Evolutionary conservation across 345 rosid species (phyloP).

Genomic region (Abelmoschus esculentus): DNA sequence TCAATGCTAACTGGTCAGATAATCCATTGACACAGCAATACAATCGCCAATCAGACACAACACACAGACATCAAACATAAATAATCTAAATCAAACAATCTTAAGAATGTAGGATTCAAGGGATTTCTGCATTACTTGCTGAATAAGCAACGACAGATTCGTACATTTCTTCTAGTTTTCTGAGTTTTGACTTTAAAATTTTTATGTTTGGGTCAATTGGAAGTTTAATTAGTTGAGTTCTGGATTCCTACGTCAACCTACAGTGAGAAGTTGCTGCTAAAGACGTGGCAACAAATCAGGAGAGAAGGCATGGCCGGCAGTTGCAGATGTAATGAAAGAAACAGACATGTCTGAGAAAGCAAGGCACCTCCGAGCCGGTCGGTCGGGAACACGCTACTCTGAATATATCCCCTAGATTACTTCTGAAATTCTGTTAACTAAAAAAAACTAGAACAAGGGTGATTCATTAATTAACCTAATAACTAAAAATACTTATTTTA

Average conservation of each 20-base stretch:
- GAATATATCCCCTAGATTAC: background rate
- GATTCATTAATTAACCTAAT: too few relatives aligned
- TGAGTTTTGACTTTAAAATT: too few relatives aligned
- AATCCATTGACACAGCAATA: constrained; percentile 9
- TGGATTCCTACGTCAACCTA: too few relatives aligned
- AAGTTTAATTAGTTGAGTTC: too few relatives aligned
- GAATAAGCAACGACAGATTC: too few relatives aligned
- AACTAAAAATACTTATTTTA: too few relatives aligned
- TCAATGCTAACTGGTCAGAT: background rate
- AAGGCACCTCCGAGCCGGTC: constrained; percentile 2
- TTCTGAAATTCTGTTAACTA: background rate
- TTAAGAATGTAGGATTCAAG: too few relatives aligned
- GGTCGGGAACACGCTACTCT: background rate
- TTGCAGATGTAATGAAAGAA: constrained; percentile 12
- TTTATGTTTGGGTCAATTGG: background rate
- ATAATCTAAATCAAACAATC: background rate
- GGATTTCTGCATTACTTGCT: too few relatives aligned
- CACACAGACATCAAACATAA: too few relatives aligned
- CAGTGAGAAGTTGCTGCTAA: background rate
- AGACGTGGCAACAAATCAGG: constrained; percentile 16
- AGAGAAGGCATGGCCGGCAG: constrained; percentile 17
- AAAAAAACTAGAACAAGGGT: too few relatives aligned
- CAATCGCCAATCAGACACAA: too few relatives aligned
- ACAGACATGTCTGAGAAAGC: constrained; percentile 20
- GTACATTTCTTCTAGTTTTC: too few relatives aligned